Evolutionary conservation across 2,329 filamentous ascomycete genomes (phyloP), one percentile per base, ranked within the genome.

Genomic region (Xylaria sp.): DNA sequence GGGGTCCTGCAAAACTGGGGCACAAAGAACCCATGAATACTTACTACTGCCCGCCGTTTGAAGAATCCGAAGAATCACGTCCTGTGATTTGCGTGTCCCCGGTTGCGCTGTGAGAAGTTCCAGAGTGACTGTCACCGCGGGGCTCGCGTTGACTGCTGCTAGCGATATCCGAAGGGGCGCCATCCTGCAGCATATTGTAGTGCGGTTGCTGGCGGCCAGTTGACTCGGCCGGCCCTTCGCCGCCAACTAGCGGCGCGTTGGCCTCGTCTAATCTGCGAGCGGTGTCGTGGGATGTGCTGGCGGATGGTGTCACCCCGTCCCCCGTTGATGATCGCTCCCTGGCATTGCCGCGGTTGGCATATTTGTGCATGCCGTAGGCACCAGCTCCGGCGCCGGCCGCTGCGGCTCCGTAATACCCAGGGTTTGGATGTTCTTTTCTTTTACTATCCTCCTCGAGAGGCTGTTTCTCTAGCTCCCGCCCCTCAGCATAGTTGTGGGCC

Each of bases 11-110:
- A n/a, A n/a, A n/a, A n/a, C n/a, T n/a, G n/a, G n/a, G n/a, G n/a
- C n/a, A n/a, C n/a, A n/a, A n/a, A n/a, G n/a, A n/a, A n/a, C n/a
- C n/a, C n/a, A n/a, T n/a, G n/a, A n/a, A n/a, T n/a, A n/a, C n/a
- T n/a, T n/a, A n/a, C n/a, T 73, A 71, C 23, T 67, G 51, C 9
- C 58, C 62, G 11, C 57, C 52, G 41, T 54, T 38, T 11, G 60
- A 60, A 11, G 60, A 63, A 19, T 56, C 60, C 19, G 60, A 19
- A 2, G 60, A 63, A 1, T 15, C 37, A 11, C 58, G 47, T 1
- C 19, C 46, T 5, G 35, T 15, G 13, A 33, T 37, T 13, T 21
- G 40, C 8, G 25, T 54, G 4, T 21, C 23, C 25, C 13, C 37
- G 19, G 10, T 15, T 40, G 19, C 11, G 6, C 17, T 21, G 13